Base-by-base conservation (phyloP, 768 basidiomycete species). In the Cystofilobasidium macerans region DNA sequence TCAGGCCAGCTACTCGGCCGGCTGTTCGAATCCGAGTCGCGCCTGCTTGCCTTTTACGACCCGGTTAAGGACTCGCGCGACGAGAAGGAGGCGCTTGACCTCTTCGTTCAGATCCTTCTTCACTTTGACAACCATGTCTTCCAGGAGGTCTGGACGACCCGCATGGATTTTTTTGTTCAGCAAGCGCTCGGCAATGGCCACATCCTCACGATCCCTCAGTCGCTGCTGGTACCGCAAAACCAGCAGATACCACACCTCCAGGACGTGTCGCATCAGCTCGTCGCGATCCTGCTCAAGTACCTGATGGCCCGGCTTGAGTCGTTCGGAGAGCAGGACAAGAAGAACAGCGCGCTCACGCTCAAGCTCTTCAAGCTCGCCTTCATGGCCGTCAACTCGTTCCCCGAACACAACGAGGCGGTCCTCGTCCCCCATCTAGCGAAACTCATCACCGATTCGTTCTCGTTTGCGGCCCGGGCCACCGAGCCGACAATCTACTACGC, bases 281-380 rank as follows among this genome's bases (percentile, higher is more conserved):
- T 95, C 67, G 88, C 88, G 6, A 94, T 95, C 64, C 82, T 97
- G 35, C 83, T 98, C 67, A 82, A 85, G 38, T 89, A 89, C 76
- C 82, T 99, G 61, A 84, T 93, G 59, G 84, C 85, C 28, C 82
- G 86, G 40, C 82, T 99, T 20, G 86, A 85, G 22, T 77, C 85
- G 45, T 82, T 99, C 7, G 94, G 93, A 26, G 70, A 72, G 38
- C 83, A 86, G 72, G 86, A 90, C 69, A 87, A 89, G 70, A 80
- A 84, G 69, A 84, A 84, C 24, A 88, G 90, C 0, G 85, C 86
- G 0, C 84, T 91, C 16, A 87, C 88, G 13, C 86, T 99, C 68
- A 84, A 90, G 59, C 78, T 97, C 54, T 97, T 90, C 83, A 98
- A 95, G 79, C 86, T 95, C 83, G 86, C 91, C 18, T 99, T 98